Conservation (phyloP, 2,329 filamentous ascomycete genomes). For the Sporothrix humicola region DNA sequence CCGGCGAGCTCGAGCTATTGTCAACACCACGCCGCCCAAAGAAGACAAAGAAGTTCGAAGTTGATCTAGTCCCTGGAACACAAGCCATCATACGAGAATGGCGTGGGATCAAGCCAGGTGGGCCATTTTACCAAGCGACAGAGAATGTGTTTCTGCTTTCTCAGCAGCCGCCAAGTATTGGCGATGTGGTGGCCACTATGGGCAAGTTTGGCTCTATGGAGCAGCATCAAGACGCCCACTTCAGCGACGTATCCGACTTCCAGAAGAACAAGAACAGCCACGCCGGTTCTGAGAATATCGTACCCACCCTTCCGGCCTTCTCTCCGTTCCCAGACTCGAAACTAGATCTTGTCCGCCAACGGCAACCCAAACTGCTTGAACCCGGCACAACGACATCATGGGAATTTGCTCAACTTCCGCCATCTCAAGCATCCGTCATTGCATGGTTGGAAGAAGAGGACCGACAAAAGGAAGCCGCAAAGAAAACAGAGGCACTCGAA, state of each 20-base stretch:
- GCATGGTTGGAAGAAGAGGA: slow-evolving; percentile 63
- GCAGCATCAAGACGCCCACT: slow-evolving; percentile 85
- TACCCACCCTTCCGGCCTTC: background rate
- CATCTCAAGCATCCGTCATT: slow-evolving; percentile 70
- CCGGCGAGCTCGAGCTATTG: slow-evolving; percentile 15
- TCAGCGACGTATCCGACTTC: slow-evolving; percentile 82
- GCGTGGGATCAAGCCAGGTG: background rate
- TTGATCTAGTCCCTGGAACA: background rate
- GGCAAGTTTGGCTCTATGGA: slow-evolving; percentile 57
- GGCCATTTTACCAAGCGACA: background rate
- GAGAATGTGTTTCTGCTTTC: background rate
- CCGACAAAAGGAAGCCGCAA: slow-evolving; percentile 41
- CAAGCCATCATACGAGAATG: background rate
- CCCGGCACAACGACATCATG: slow-evolving; percentile 53
- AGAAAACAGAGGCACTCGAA: slow-evolving; percentile 26
- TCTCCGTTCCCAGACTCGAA: background rate
- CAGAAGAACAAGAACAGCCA: slow-evolving; percentile 50
- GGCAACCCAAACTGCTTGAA: background rate
- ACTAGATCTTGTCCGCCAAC: background rate
- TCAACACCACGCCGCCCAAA: background rate
- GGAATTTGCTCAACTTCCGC: slow-evolving; percentile 76
- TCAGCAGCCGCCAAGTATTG: slow-evolving; percentile 11
- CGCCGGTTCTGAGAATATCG: background rate
- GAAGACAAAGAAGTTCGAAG: background rate
- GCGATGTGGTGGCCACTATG: slow-evolving; percentile 20